Base-by-base conservation (phyloP, 202 grass and related monocot genomes). In the Sporobolus alterniflorus region DNA sequence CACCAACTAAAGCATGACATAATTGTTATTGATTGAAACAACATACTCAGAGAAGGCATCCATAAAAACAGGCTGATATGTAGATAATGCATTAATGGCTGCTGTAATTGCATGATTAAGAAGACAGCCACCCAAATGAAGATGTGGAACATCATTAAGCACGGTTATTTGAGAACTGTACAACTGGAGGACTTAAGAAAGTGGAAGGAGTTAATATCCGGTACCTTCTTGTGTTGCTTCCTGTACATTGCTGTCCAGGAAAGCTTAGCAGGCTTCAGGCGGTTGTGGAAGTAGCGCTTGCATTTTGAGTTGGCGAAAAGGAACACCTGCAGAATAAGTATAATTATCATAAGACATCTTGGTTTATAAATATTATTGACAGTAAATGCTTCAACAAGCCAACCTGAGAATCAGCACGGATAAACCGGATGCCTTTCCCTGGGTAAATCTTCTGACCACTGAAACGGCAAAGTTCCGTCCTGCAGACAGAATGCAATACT, bases 161-260 rank as follows among this genome's bases (percentile, higher is more conserved):
- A 36, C 22, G 8, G 2, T 33, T 21, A 73, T 34, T 52, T 3
- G 9, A 32, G 11, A 68, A 69, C 3, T n/a, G 10, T 21, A 41
- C 8, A 18, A 42, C 17, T 1, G 22, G 32, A 9, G 6, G 11
- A 55, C 18, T 41, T 28, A 16, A 29, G 11, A 64, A 65, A 77
- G 32, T 22, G 5, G 20, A 3, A 2, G 0, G 0, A 11, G 3
- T n/a, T 12, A 11, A 34, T 21, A 36, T 36, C 18, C 11, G 57
- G 24, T 75, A 88, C 90, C 85, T 92, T 92, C 78, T 88, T 92
- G 74, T 88, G 89, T 42, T 91, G 89, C 73, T 91, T 91, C 82
- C 85, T 50, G 82, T 91, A 91, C 85, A 92, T 92, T 29, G 85
- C 85, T 59, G 85, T 92, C 90, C 90, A 92, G 61, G 85, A 75